Evolutionary conservation across 2,329 filamentous ascomycete species (phyloP), one percentile per base, ranked within the genome.

Genomic region (Nakataea oryzae): DNA sequence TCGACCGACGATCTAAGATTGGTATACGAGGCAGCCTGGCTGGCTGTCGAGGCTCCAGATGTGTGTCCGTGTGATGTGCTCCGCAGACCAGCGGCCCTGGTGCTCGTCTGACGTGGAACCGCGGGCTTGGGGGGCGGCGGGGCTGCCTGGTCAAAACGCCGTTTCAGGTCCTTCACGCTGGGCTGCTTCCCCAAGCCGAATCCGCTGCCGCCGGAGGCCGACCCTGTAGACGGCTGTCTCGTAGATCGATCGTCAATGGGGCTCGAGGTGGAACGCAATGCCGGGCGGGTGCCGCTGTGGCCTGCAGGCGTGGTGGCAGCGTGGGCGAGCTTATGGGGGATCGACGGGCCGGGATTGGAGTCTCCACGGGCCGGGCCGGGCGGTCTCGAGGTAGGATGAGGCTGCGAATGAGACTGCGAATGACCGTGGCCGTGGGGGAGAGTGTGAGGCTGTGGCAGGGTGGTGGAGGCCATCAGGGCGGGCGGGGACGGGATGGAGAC

Each of bases 91-190:
- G 54, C n/a, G 17, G 50, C 17, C 21, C 29, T 61, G 27, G 50
- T 56, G 59, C 47, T 55, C 29, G 26, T 27, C 50, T 62, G 57
- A 47, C 58, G 63, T 57, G 24, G 62, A n/a, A 26, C 26, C 47
- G 29, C 50, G 7, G 27, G 27, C 28, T 60, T 41, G 9, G 59
- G 27, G 21, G 54, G 24, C 24, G 65, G 30, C 7, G 69, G 62
- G 28, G 70, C 65, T 58, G 73, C 85, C 70, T 87, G 85, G 73
- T 93, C 89, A 75, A 93, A 95, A 62, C 84, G 86, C 73, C 87
- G 90, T 69, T 90, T 86, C 65, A 95, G 79, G 70, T 95, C 90
- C 74, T 88, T 91, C 67, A 95, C 89, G 64, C 88, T 93, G n/a
- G 86, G 80, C 66, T 88, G 81, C 59, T 61, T 61, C 29, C 26